These are phyloP conservation scores for Aspergillus brunneoviolaceus DNA, from an alignment of 2,329 filamentous ascomycete genomes.

Conservation along the genomic window DNA sequence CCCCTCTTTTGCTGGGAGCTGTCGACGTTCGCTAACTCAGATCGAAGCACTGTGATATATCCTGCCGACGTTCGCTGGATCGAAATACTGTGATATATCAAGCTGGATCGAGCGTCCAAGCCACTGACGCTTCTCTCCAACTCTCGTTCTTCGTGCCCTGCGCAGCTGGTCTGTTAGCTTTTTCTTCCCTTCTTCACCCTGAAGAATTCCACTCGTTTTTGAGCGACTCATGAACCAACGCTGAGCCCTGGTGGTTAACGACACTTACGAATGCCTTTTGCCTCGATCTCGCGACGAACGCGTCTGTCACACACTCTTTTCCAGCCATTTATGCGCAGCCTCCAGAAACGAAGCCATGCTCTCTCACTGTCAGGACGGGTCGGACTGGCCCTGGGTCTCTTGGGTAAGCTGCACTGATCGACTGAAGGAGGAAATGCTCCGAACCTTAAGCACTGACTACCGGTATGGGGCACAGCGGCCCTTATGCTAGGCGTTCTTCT, in stretches of 20 bases:
- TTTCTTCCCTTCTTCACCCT: not conserved
- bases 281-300: not conserved
- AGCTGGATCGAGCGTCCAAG: not conserved
- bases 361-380: not conserved
- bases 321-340: not conserved
- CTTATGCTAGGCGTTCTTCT: conserved; percentile 1
- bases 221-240: not conserved
- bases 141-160: not conserved
- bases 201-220: not conserved
- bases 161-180: not conserved
- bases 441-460: not conserved
- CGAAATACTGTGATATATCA: too few species aligned
- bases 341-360: not conserved
- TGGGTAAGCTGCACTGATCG: not conserved
- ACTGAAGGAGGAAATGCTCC: not conserved
- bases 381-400: not conserved
- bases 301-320: not conserved
- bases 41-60: not conserved
- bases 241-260: not conserved
- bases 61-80: not conserved
- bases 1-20: not conserved
- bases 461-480: not conserved
- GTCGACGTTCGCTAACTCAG: not conserved
- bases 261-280: not conserved
- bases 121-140: not conserved